These are phyloP conservation scores for Nectriaceae sp. DNA, from an alignment of 2,329 filamentous ascomycete genomes.

Conservation along the genomic window DNA sequence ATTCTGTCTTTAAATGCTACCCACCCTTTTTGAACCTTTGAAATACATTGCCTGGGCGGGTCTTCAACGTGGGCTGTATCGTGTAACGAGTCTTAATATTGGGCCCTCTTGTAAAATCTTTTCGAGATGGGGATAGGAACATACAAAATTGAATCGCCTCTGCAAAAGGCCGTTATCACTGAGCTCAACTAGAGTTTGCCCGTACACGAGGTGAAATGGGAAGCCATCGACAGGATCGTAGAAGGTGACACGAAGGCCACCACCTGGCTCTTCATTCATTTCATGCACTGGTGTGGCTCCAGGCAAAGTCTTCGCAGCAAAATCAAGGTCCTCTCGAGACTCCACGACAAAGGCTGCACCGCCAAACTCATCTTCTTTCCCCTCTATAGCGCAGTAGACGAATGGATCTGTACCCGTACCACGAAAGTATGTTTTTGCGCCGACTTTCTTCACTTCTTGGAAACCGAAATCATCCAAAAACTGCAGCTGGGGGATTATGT, in stretches of 20 bases:
- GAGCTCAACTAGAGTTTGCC: constrained; percentile 46
- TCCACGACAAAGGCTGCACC: constrained; percentile 61
- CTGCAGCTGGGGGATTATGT: constrained; percentile 41
- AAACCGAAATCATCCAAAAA: constrained; percentile 55
- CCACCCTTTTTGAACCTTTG: constrained; percentile 45
- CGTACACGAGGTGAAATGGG: constrained; percentile 59
- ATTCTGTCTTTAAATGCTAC: neutral
- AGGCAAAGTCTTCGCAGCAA: constrained; percentile 49
- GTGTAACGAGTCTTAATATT: constrained; percentile 28
- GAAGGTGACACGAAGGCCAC: constrained; percentile 55
- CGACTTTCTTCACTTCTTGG: constrained; percentile 37
- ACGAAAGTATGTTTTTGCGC: constrained; percentile 56
- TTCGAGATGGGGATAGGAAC: neutral
- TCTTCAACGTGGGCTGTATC: too few relatives aligned
- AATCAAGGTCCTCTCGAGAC: constrained; percentile 54
- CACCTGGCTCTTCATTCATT: constrained; percentile 48
- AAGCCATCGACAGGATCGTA: constrained; percentile 56
- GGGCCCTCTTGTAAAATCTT: neutral
- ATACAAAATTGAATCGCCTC: constrained; percentile 46
- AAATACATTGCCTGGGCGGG: constrained; percentile 46
- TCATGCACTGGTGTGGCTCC: constrained; percentile 50
- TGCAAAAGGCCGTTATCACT: constrained; percentile 40
- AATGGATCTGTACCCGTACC: constrained; percentile 64
- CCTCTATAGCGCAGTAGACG: constrained; percentile 54
- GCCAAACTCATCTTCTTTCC: constrained; percentile 52